Base-by-base conservation (phyloP, 78 protist genomes). In the Diacronema lutheri region DNA sequence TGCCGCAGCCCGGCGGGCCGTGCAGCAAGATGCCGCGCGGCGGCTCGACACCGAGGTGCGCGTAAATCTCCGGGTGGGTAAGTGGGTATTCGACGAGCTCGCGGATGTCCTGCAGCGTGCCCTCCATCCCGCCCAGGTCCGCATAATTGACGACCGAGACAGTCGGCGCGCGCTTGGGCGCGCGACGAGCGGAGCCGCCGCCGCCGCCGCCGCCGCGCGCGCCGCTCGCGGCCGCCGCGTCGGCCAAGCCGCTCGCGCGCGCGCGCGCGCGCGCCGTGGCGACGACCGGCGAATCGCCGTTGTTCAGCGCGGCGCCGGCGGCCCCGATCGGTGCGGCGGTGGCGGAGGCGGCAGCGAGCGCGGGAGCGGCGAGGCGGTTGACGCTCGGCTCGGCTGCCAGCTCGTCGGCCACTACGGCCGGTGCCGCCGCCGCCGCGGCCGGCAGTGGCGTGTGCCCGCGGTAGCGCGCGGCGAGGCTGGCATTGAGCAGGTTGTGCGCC, bases 1-100 rank as follows among this genome's bases (percentile, higher is more conserved):
- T 97, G 21, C 99, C 99, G 80, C 95, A 85, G 38, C 99, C 99
- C 10, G 98, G 98, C 65, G 99, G 98, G 29, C 99, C 99, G 85
- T 93, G 94, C 29, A 97, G 78, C 29, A 97, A 88, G 21, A 97
- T 84, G 55, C 98, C 99, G 9, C 93, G 65, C 50, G 95, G 89
- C 11, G 97, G 97, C 55, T 74, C 88, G 10, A 90, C 84, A 19
- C 97, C 97, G 1, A 94, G 71, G 57, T 92, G 93, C 35, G 80
- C 57, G 65, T 89, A 96, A 33, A 96, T 77, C 38, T 94, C 96
- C 31, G 98, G 97, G 83, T 94, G 95, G 44, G 87, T 64, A 4
- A 96, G 85, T 35, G 98, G 98, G 80, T 84, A 92, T 61, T 93
- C 95, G 37, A 96, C 89, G 29, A 94, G 95, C 83, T 95, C 96